Percentiles rank a stretch among this genome's conserved stretches.
These are phyloP conservation scores for Lentinus brumalis DNA, from an alignment of 768 basidiomycete genomes.

Conservation along the genomic window DNA sequence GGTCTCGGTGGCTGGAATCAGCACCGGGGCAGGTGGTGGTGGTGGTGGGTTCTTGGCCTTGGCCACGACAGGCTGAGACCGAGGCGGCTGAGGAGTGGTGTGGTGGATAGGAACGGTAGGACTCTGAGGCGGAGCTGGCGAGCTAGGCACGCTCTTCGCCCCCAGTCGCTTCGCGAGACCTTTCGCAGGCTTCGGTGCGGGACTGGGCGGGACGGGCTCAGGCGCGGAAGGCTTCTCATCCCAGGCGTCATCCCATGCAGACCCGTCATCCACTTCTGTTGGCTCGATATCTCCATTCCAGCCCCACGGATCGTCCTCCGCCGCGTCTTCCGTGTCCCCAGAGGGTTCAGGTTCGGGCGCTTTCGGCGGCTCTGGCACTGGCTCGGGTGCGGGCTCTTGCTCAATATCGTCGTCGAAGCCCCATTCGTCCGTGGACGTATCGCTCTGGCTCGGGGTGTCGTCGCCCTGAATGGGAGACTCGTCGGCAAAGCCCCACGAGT, in stretches of 20 bases:
- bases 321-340: conserved; percentile 52
- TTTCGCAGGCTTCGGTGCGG: conserved; percentile 53
- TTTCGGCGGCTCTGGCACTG: conserved; percentile 7
- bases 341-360: conserved; percentile 14
- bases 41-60: conserved; percentile 3
- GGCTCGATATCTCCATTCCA: conserved; percentile 60
- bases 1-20: conserved; percentile 42
- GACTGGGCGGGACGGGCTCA: conserved; percentile 21
- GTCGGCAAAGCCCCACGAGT: conserved; percentile 51
- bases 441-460: conserved; percentile 31
- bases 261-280: conserved; percentile 46
- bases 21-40: conserved; percentile 18
- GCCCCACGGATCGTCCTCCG: conserved; percentile 51
- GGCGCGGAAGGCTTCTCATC: conserved; percentile 21
- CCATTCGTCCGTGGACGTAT: conserved; percentile 36
- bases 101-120: background rate
- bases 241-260: conserved; percentile 65
- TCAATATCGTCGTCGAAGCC: conserved; percentile 38
- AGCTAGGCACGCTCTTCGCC: conserved; percentile 42
- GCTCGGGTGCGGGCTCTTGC: conserved; percentile 1
- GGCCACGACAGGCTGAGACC: background rate
- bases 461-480: conserved; percentile 32
- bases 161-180: conserved; percentile 59
- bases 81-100: conserved; percentile 6
- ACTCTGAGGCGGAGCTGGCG: conserved; percentile 14